Base-by-base conservation (phyloP, 108 stramenopile species). In the Nitzschia putrida region DNA sequence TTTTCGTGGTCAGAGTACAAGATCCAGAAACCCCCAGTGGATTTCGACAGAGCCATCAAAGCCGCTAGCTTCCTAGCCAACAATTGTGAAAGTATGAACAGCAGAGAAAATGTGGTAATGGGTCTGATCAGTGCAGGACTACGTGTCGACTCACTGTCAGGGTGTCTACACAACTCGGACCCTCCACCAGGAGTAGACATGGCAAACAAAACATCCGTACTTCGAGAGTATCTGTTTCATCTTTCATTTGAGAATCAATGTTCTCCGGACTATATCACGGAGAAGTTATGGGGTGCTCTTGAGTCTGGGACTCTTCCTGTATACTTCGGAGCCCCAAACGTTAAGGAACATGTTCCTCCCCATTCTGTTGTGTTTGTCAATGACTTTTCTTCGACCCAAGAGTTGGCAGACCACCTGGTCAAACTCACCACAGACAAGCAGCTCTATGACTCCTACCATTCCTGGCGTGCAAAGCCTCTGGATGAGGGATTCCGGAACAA, bases 401-500 rank as follows among this genome's bases (percentile, higher is more conserved):
- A 72, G 1, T 76, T 91, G 34, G 82, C 75, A 14, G 56, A 69
- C 5, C 83, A 91, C 66, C 64, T 91, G 61, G 50, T 63, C 20
- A 12, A 75, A 51, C 79, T 91, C 11, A 41, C 82, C 25, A 72
- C 75, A 7, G 72, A 85, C 51, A 54, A 74, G 47, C 57, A 71
- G n/a, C 53, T 87, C 42, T 91, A 88, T 71, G 81, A 88, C 45
- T 82, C 78, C 10, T 86, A 91, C 61, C 90, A 91, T 64, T 57
- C 60, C 5, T 91, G 90, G 90, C 64, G 87, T 57, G 58, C 69
- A 20, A n/a, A 79, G 64, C 84, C 82, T 18, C 61, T 82, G 11
- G 80, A 83, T 26, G 41, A 69, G 26, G 9, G 21, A 7, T 91
- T 91, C 68, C 40, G 60, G 10, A 57, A 73, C 2, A 79, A 80